Percentiles rank a stretch among this genome's conserved stretches.
phyloP scores from a whole-genome alignment of 371 early-diverging fungal species.

The Rhizomucor miehei region DNA sequence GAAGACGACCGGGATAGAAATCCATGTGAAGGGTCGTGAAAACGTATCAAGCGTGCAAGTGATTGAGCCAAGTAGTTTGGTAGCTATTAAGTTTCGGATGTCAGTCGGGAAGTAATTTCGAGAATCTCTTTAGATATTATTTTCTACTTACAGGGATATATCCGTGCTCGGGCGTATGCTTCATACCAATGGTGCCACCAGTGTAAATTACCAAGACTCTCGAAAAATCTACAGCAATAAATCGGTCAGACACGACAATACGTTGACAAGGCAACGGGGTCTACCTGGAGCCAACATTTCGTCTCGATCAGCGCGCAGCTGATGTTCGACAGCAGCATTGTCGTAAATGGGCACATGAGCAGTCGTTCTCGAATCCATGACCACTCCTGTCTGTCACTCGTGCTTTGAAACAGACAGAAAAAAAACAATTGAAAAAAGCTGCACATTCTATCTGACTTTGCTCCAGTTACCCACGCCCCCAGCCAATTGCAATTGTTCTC shows the following conservation, averaged over 20 bases:
- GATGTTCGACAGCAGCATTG: conserved; percentile 45
- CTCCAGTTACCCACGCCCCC: too few relatives aligned
- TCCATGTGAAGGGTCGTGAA: conserved; percentile 70
- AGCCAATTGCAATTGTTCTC: too few relatives aligned
- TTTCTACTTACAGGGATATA: conserved; percentile 65
- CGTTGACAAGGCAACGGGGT: too few relatives aligned
- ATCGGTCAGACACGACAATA: background rate
- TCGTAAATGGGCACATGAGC: conserved; percentile 13
- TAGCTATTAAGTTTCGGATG: conserved; percentile 19
- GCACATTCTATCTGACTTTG: too few relatives aligned
- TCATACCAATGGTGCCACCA: conserved; percentile 96
- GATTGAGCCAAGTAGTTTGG: conserved; percentile 77
- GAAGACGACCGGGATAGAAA: too few relatives aligned
- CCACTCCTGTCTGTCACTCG: too few relatives aligned
- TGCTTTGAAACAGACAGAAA: too few relatives aligned
- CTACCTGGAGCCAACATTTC: conserved; percentile 52
- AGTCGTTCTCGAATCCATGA: too few relatives aligned
- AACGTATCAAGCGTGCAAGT: conserved; percentile 74
- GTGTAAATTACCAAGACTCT: conserved; percentile 91
- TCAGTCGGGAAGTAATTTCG: background rate
- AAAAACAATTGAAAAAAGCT: too few relatives aligned
- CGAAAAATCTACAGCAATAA: conserved; percentile 59
- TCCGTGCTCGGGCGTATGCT: conserved; percentile 69
- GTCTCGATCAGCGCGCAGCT: conserved; percentile 41
- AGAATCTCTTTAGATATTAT: too few relatives aligned